phyloP scores from a whole-genome alignment of 225 moss, liverwort and hornwort genomes.

The Rhytidiadelphus loreus region DNA sequence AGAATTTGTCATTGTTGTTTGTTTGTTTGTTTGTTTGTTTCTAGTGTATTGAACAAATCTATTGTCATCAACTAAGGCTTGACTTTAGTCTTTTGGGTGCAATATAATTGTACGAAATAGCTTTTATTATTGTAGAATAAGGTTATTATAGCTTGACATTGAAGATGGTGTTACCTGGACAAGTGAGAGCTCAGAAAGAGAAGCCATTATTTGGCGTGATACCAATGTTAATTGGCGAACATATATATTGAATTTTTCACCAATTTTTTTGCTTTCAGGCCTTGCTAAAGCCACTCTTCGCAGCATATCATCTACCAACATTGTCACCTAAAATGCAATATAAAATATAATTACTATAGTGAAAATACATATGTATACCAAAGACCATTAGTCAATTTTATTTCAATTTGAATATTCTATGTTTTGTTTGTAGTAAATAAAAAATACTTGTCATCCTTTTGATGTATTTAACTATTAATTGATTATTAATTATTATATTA shows the following conservation, averaged over 20 bases:
- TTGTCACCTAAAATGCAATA: constrained; percentile 24
- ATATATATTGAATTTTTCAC: constrained; percentile 35
- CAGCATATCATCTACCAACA: constrained; percentile 34
- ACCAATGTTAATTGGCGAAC: constrained; percentile 32
- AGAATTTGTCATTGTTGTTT: fast-evolving
- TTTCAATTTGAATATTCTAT: background rate
- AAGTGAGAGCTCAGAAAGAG: constrained; percentile 72
- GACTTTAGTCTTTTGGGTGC: background rate
- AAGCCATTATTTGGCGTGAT: constrained; percentile 57
- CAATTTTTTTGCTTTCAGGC: constrained; percentile 4
- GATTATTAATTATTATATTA: background rate
- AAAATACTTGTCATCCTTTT: too few species aligned
- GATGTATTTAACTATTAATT: background rate
- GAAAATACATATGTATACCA: background rate
- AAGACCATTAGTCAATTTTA: background rate
- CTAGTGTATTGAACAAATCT: background rate
- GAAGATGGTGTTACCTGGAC: constrained; percentile 23
- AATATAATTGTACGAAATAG: too few species aligned
- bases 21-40: background rate
- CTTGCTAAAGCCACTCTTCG: constrained; percentile 28
- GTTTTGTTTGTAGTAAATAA: background rate
- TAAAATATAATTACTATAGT: background rate
- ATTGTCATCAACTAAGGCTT: background rate
- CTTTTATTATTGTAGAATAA: background rate
- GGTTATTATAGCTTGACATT: background rate